Evolutionary conservation across 352 stramenopile genomes (phyloP).

Genomic region (Pythium plurisporium): DNA sequence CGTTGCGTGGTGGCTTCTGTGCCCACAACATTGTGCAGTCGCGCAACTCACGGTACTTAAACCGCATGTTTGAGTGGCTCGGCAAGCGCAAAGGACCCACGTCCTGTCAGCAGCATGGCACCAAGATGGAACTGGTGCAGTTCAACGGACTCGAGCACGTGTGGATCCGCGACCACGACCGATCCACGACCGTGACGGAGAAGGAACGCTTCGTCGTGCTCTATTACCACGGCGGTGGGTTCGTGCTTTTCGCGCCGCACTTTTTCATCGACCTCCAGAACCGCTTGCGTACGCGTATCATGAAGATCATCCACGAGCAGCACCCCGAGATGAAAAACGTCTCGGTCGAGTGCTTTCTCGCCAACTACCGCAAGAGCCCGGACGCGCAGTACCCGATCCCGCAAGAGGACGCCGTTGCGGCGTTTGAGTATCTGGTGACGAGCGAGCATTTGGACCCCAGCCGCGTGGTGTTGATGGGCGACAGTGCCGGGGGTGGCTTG

Average conservation of each 20-base stretch:
- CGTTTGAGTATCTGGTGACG: conserved; percentile 39
- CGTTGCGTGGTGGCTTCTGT: conserved; percentile 11
- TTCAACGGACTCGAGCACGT: conserved; percentile 14
- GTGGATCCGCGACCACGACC: conserved; percentile 14
- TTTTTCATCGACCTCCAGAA: conserved; percentile 50
- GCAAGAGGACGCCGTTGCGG: conserved; percentile 42
- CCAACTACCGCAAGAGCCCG: conserved; percentile 64
- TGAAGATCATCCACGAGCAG: conserved; percentile 4
- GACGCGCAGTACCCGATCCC: conserved; percentile 36
- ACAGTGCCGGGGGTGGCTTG: conserved; percentile 50
- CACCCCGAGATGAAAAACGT: conserved; percentile 2
- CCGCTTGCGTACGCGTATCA: conserved; percentile 20
- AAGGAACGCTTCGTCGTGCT: conserved; percentile 31
- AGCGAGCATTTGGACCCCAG: conserved; percentile 23
- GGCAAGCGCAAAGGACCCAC: background rate
- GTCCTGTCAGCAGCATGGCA: conserved; percentile 2
- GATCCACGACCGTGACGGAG: background rate
- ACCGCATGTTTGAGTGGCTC: background rate
- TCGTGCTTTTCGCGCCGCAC: conserved; percentile 25
- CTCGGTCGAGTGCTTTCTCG: conserved; percentile 47
- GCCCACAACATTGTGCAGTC: conserved; percentile 5
- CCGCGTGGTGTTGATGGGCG: conserved; percentile 39
- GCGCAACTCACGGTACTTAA: conserved; percentile 13
- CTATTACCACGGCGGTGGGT: conserved; percentile 39
- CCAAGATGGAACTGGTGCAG: conserved; percentile 9